Evolutionary conservation across 805 yeast species (phyloP).

Genomic region (Dipodascopsis tothii): DNA sequence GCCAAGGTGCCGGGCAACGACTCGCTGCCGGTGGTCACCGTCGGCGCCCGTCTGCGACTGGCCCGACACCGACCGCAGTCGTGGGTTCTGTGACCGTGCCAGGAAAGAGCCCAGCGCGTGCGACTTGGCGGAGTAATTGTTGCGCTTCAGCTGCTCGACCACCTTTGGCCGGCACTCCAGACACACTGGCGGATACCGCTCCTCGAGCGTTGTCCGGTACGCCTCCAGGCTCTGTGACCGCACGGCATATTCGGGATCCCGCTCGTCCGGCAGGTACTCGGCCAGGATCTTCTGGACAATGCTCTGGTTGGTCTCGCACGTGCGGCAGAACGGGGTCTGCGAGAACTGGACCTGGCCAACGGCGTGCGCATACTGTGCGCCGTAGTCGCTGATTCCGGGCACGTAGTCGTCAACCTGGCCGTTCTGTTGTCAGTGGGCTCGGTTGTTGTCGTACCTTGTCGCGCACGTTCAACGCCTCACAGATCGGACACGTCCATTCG

Average conservation of each 20-base stretch:
- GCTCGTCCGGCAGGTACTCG: constrained; percentile 11
- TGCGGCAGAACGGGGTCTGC: constrained; percentile 14
- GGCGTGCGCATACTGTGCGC: not conserved
- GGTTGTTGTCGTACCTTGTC: too few species aligned
- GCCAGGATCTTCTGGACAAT: constrained; percentile 8
- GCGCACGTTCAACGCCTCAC: constrained; percentile 4
- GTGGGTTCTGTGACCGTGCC: too few species aligned
- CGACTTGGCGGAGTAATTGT: constrained; percentile 18
- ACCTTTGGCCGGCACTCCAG: constrained; percentile 9
- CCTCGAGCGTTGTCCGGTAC: constrained; percentile 8
- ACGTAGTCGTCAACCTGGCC: not conserved
- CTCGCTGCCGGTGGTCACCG: not conserved
- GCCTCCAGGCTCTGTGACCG: constrained; percentile 3
- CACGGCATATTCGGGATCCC: constrained; percentile 11
- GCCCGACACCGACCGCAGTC: too few species aligned
- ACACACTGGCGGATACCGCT: constrained; percentile 15
- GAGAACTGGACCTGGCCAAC: not conserved
- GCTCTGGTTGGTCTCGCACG: constrained; percentile 11
- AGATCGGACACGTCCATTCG: constrained; percentile 4
- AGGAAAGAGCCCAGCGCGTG: constrained; percentile 10
- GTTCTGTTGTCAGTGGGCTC: not conserved
- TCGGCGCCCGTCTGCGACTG: too few species aligned
- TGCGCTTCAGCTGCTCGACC: constrained; percentile 4
- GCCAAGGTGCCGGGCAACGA: not conserved
- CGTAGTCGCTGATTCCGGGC: constrained; percentile 3